A percentile compares a stretch with the other conserved stretches of the same genome.
Conservation (phyloP, 106 monocot genomes). For the Hemerocallis citrina region DNA sequence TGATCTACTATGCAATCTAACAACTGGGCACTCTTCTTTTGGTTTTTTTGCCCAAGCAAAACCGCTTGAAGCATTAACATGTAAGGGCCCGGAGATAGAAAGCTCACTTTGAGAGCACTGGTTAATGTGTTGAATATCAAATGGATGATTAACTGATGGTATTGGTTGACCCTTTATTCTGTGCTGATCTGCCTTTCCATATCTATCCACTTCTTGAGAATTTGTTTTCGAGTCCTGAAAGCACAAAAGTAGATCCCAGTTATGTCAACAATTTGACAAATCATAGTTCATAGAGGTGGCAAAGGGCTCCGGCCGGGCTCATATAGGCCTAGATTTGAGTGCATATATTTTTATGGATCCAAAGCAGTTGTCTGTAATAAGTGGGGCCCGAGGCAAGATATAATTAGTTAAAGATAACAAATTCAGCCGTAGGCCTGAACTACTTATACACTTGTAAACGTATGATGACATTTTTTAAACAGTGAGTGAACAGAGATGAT, state of each 20-base stretch:
- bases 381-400: no score
- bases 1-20: constrained; percentile 27
- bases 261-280: neutral
- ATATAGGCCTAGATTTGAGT: no score
- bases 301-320: neutral
- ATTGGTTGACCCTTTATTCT: constrained; percentile 38
- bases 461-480: no score
- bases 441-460: no score
- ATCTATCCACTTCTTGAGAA: constrained; percentile 15
- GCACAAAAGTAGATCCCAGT: neutral
- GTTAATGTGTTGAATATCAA: constrained; percentile 19
- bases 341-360: no score
- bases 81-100: constrained; percentile 67
- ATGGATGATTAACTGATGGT: constrained; percentile 27
- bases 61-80: constrained; percentile 62
- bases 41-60: constrained; percentile 77
- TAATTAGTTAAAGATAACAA: no score
- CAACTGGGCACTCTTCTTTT: constrained; percentile 26
- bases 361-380: no score
- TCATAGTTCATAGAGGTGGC: neutral
- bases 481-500: no score
- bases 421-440: no score
- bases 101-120: constrained; percentile 28
- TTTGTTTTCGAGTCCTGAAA: constrained; percentile 34
- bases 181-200: constrained; percentile 23